phyloP scores from a whole-genome alignment of 371 early-diverging fungal genomes.

The Saksenaea vasiformis region DNA sequence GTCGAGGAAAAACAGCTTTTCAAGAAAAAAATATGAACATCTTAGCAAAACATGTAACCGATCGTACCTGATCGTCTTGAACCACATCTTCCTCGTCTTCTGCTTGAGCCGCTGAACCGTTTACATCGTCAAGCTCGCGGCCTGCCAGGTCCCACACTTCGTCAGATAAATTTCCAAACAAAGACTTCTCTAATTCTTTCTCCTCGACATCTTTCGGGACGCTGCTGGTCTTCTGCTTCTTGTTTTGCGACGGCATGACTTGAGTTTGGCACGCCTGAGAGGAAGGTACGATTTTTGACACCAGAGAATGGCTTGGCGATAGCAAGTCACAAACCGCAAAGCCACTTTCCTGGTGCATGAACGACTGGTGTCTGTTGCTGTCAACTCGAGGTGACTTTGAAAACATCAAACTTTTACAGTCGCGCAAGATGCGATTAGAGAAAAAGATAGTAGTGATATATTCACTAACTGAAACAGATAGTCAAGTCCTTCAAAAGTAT shows the following conservation, averaged over 20 bases:
- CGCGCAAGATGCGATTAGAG: neutral
- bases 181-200: conserved; percentile 15
- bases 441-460: neutral
- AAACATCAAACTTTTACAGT: too few species aligned
- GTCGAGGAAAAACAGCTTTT: conserved; percentile 44
- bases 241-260: conserved; percentile 5
- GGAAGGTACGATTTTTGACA: neutral
- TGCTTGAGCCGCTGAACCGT: conserved; percentile 43
- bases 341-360: neutral
- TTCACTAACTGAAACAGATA: neutral
- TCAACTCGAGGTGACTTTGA: too few species aligned
- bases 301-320: neutral
- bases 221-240: conserved; percentile 23
- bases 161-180: conserved; percentile 17
- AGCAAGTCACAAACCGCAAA: neutral
- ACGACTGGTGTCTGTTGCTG: too few species aligned
- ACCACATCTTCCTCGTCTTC: conserved; percentile 44
- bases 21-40: neutral
- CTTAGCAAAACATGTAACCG: neutral
- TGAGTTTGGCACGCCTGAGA: neutral
- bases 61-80: conserved; percentile 22
- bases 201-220: conserved; percentile 39
- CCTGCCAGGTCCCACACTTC: conserved; percentile 36
- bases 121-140: conserved; percentile 34
- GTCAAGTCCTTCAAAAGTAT: too few species aligned